Evolutionary conservation across 345 rosid genomes (phyloP).

Genomic region (Moringa oleifera): DNA sequence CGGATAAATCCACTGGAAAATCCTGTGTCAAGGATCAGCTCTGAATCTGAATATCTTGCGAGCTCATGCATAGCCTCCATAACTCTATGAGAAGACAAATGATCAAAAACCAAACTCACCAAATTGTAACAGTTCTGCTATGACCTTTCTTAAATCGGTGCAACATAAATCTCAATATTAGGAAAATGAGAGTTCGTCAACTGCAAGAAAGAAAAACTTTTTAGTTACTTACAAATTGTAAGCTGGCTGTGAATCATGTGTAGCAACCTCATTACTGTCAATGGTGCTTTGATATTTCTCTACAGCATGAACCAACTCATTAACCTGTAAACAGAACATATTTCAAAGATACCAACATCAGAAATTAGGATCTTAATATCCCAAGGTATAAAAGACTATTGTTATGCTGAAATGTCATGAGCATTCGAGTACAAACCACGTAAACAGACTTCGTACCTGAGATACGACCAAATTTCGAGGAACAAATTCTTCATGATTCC

Average conservation of each 20-base stretch:
- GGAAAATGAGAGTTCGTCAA: too few species aligned
- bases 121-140: not conserved
- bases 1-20: constrained; percentile 87
- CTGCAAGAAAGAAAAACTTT: too few species aligned
- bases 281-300: constrained; percentile 91
- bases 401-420: not conserved
- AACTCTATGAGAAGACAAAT: constrained; percentile 44
- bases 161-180: constrained; percentile 1
- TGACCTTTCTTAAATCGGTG: not conserved
- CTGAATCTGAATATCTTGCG: constrained; percentile 67
- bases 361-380: not conserved
- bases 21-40: constrained; percentile 73
- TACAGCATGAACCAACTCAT: constrained; percentile 83
- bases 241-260: constrained; percentile 77
- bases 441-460: constrained; percentile 45
- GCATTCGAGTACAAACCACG: not conserved
- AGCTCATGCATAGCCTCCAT: constrained; percentile 80
- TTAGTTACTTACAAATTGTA: constrained; percentile 58
- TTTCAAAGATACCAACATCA: not conserved
- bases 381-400: not conserved
- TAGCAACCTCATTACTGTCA: constrained; percentile 75
- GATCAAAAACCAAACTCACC: constrained; percentile 4
- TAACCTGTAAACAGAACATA: constrained; percentile 49
- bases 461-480: constrained; percentile 91
- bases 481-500: constrained; percentile 85